Evolutionary conservation across 169 alveolate species (phyloP), one percentile per base, ranked within the genome.

Genomic region (Plasmodium vivax): DNA sequence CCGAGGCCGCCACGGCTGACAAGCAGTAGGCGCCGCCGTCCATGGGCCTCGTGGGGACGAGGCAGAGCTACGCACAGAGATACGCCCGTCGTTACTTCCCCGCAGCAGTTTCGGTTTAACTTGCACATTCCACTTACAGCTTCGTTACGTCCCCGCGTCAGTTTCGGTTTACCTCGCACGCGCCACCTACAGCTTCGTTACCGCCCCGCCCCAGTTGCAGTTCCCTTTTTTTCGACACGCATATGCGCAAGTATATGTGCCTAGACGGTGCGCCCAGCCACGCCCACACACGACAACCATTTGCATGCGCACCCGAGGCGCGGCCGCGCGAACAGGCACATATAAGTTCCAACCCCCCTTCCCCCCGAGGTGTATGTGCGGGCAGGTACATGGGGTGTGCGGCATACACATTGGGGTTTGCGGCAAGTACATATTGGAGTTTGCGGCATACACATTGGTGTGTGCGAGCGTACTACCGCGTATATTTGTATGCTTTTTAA

Each of bases 401-500:
- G 27, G 27, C 27, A 23, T 23, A 23, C 27, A 23, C 51, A 56
- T 23, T 30, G 34, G 58, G n/a, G 36, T 62, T 3, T 62, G 36
- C 34, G 4, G 30, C 68, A 82, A 51, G 47, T n/a, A 82, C 68
- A 56, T 82, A 19, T 23, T 23, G 27, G 27, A 23, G 27, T 23
- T 23, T 23, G 27, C 27, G 27, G 27, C 27, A 23, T 19, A 82
- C 71, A 56, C 56, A 56, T 23, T 32, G 36, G 62, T 23, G 38
- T 68, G n/a, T 23, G 36, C 36, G 32, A 68, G 77, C 77, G 38
- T 68, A 30, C n/a, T 27, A 10, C 77, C 38, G 23, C 38, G 38
- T 10, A 68, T 14, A 23, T 8, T 14, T 83, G 71, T 83, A 58
- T 83, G 71, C 81, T 56, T 83, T 83, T 83, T 41, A 12, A 58